Evolutionary conservation across 495 filamentous ascomycete genomes (phyloP).

Genomic region (Wilcoxina mikolae): DNA sequence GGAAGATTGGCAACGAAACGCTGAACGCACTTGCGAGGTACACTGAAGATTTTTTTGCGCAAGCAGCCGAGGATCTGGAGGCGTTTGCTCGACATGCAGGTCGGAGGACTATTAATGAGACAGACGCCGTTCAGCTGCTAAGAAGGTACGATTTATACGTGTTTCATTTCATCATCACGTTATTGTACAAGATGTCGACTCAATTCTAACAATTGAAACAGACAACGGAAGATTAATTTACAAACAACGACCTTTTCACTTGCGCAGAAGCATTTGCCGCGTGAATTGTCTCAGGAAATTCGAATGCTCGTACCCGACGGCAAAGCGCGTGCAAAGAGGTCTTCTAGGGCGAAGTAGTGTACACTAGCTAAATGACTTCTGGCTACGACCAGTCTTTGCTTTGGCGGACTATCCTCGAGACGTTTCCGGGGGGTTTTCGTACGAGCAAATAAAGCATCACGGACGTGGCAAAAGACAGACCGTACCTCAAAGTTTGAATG

Average conservation of each 20-base stretch:
- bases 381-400: conserved; percentile 56
- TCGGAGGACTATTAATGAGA: conserved; percentile 72
- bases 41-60: conserved; percentile 79
- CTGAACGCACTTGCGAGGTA: conserved; percentile 61
- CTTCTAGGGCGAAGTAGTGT: background rate
- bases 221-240: conserved; percentile 61
- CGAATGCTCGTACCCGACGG: conserved; percentile 40
- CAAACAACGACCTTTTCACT: conserved; percentile 67
- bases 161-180: background rate
- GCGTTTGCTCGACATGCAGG: conserved; percentile 69
- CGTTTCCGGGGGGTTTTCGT: conserved; percentile 62
- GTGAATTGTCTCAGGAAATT: conserved; percentile 69
- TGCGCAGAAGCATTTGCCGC: conserved; percentile 64
- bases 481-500: conserved; percentile 50
- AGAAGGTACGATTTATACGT: conserved; percentile 45
- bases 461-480: conserved; percentile 67
- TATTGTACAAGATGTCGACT: background rate
- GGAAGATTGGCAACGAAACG: conserved; percentile 56
- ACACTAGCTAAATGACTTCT: background rate
- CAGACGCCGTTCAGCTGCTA: conserved; percentile 66
- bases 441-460: conserved; percentile 94
- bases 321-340: background rate
- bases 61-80: conserved; percentile 60
- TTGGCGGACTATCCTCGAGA: conserved; percentile 57
- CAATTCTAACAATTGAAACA: conserved; percentile 29